A percentile compares a stretch with the other conserved stretches of the same genome.
Evolutionary conservation across 23 red algal genomes (phyloP).

Genomic region (Porphyridium purpureum): DNA sequence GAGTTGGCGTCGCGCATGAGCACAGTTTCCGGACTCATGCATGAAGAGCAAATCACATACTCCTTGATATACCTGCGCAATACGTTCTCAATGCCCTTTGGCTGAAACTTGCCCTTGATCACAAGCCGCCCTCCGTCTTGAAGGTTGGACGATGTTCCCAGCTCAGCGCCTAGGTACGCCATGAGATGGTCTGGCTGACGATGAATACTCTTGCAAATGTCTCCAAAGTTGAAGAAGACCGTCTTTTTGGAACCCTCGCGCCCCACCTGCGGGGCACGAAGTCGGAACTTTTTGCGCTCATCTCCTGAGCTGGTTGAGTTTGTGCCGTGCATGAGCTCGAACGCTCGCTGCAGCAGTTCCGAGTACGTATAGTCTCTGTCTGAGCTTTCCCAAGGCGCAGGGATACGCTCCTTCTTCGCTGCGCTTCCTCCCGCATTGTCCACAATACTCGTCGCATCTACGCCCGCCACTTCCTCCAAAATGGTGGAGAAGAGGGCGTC

Average conservation of each 20-base stretch:
- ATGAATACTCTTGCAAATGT: conserved; percentile 84
- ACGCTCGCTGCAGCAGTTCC: conserved; percentile 52
- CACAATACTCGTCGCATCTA: no score
- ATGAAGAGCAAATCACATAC: conserved; percentile 80
- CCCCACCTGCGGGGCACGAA: conserved; percentile 69
- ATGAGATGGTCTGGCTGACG: conserved; percentile 89
- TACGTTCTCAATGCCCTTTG: conserved; percentile 84
- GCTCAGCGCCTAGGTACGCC: conserved; percentile 82
- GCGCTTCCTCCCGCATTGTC: no score
- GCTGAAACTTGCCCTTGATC: conserved; percentile 73
- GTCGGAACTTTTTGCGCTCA: conserved; percentile 22
- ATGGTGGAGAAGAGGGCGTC: no score
- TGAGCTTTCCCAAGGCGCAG: conserved; percentile 60
- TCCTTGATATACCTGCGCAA: conserved; percentile 84
- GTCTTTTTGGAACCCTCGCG: conserved; percentile 88
- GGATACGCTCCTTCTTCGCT: no score
- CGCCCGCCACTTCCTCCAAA: no score
- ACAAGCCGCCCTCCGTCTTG: conserved; percentile 79
- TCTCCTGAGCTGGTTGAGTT: conserved; percentile 25
- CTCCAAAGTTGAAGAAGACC: conserved; percentile 90
- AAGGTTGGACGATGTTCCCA: conserved; percentile 84
- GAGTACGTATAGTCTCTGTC: conserved; percentile 93
- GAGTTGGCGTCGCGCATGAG: conserved; percentile 96
- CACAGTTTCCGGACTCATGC: conserved; percentile 74
- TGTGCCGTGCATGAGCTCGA: conserved; percentile 77